These are phyloP conservation scores for Colletotrichum sp. DNA, from an alignment of 2,329 filamentous ascomycete species.

Conservation along the genomic window DNA sequence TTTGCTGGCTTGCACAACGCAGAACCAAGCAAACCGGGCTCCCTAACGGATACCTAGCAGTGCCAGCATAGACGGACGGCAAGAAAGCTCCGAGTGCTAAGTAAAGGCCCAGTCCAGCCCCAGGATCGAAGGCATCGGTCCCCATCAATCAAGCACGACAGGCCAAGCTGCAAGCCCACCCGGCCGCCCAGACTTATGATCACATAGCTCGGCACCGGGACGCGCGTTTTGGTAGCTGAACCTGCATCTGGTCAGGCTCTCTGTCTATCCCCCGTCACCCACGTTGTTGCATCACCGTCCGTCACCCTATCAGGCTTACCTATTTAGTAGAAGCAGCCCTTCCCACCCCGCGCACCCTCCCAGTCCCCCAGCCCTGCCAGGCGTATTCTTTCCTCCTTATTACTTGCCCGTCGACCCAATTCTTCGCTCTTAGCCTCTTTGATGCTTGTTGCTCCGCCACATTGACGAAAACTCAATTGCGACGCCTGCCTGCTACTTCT, in stretches of 20 bases:
- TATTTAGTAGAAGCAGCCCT: conserved; percentile 7
- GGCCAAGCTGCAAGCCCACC: neutral
- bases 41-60: neutral
- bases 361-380: conserved; percentile 8
- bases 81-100: neutral
- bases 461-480: neutral
- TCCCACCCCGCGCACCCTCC: neutral
- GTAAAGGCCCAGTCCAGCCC: neutral
- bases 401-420: neutral
- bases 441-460: conserved; percentile 6
- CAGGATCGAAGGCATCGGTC: neutral
- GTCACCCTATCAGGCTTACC: neutral
- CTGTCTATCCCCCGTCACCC: neutral
- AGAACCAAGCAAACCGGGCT: neutral
- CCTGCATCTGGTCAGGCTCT: conserved; percentile 1
- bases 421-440: neutral
- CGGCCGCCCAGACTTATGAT: conserved; percentile 17
- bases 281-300: neutral
- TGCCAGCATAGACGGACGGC: neutral
- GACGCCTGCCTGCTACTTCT: neutral
- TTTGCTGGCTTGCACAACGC: neutral
- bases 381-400: neutral
- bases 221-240: conserved; percentile 8
- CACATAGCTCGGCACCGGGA: conserved; percentile 3
- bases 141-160: neutral